Conservation (phyloP, 768 basidiomycete genomes). For the Leccinum olivaceopallidum region DNA sequence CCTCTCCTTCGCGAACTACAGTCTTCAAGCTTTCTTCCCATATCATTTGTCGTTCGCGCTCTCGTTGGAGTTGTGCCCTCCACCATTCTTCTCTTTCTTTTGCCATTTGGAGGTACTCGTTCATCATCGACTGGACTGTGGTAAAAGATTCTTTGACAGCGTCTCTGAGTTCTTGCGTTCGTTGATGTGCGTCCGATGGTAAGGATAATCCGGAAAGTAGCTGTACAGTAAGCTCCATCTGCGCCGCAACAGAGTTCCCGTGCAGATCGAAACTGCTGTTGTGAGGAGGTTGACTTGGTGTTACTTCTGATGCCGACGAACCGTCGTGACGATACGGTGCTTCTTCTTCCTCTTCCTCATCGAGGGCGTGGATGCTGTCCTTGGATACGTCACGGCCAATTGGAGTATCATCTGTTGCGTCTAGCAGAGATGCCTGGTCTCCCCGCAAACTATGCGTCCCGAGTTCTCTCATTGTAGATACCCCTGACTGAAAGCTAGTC, state of each 20-base stretch:
- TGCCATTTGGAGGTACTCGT: conserved; percentile 68
- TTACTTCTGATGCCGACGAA: conserved; percentile 46
- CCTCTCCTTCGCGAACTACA: conserved; percentile 85
- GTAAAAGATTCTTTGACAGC: conserved; percentile 63
- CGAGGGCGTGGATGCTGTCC: conserved; percentile 27
- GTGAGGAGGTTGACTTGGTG: conserved; percentile 52
- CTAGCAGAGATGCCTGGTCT: conserved; percentile 27
- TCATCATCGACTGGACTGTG: conserved; percentile 57
- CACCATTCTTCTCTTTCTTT: conserved; percentile 84
- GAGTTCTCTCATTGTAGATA: conserved; percentile 24
- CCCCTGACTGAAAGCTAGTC: conserved; percentile 33
- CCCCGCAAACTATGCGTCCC: conserved; percentile 26
- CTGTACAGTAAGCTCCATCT: conserved; percentile 75
- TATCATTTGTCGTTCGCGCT: conserved; percentile 60
- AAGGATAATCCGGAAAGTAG: conserved; percentile 53
- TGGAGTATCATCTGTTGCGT: conserved; percentile 20
- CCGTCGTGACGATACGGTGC: conserved; percentile 43
- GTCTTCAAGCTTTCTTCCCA: conserved; percentile 92
- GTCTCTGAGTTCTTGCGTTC: conserved; percentile 38
- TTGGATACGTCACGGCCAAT: conserved; percentile 11
- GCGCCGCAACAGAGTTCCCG: conserved; percentile 67
- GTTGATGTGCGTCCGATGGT: conserved; percentile 30
- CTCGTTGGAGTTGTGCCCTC: conserved; percentile 60
- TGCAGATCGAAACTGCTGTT: conserved; percentile 60
- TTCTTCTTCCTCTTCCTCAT: conserved; percentile 30